These are phyloP conservation scores for Aureobasidium sp. DNA, from an alignment of 2,329 filamentous ascomycete species.

Conservation along the genomic window DNA sequence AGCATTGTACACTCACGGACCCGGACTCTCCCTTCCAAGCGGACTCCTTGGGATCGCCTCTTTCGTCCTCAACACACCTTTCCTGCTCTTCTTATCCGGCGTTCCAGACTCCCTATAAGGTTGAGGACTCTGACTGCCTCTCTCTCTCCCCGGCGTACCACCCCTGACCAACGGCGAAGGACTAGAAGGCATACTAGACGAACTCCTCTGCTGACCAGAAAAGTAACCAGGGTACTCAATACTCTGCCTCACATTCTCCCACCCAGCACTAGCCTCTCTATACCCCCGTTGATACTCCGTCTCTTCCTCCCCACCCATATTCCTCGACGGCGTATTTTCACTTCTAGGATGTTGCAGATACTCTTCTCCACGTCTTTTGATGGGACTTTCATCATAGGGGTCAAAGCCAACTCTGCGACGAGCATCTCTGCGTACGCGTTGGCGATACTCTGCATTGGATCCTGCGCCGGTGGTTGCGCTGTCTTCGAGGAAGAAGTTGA, in stretches of 20 bases:
- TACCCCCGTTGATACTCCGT: not conserved
- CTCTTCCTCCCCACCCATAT: not conserved
- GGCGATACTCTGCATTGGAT: conserved; percentile 66
- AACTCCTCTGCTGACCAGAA: not conserved
- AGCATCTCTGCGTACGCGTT: conserved; percentile 66
- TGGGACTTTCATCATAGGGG: conserved; percentile 75
- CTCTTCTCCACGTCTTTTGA: conserved; percentile 72
- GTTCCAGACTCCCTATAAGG: not conserved
- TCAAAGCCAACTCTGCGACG: conserved; percentile 72
- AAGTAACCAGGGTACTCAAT: conserved; percentile 12
- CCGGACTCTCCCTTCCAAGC: not conserved
- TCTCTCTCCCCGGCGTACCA: too few species aligned
- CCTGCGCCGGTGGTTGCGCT: conserved; percentile 72
- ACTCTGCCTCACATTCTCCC: not conserved
- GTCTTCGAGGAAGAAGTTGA: conserved; percentile 87
- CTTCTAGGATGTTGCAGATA: conserved; percentile 56
- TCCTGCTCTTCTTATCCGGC: not conserved
- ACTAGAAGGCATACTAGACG: conserved; percentile 26
- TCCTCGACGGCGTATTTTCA: not conserved
- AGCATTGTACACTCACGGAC: not conserved
- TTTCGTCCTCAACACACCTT: conserved; percentile 15
- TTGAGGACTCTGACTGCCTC: not conserved
- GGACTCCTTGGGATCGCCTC: conserved; percentile 23
- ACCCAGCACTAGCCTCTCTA: not conserved
- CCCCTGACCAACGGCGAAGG: conserved; percentile 26